Percentiles rank a stretch among this genome's conserved stretches.
phyloP scores from a whole-genome alignment of 805 yeast species.

The Tetrapisispora nanseiensis region DNA sequence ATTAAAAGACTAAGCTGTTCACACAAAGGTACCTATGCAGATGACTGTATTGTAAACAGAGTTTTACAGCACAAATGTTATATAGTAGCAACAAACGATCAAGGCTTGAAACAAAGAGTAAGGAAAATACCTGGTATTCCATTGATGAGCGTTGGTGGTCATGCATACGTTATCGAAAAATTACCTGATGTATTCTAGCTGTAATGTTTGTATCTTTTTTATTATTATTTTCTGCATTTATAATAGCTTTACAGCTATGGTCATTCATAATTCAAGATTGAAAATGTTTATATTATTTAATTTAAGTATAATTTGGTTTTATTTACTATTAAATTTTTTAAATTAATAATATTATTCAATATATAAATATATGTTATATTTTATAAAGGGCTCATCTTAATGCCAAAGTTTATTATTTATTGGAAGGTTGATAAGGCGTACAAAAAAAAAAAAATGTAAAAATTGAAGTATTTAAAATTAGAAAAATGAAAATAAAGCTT shows the following conservation, averaged over 20 bases:
- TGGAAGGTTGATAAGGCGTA: no score
- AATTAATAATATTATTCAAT: no score
- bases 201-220: not conserved
- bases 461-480: no score
- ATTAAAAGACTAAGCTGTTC: conserved; percentile 78
- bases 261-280: no score
- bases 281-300: no score
- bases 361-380: no score
- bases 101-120: conserved; percentile 85
- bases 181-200: conserved; percentile 80
- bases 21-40: conserved; percentile 96
- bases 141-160: conserved; percentile 91
- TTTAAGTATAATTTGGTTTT: not conserved
- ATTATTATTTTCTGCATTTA: not conserved
- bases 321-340: no score
- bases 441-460: no score
- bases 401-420: no score
- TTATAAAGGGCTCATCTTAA: no score
- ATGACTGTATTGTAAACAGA: conserved; percentile 89
- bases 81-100: conserved; percentile 97
- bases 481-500: no score
- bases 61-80: conserved; percentile 94
- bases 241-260: not conserved
- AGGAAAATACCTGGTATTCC: conserved; percentile 98
- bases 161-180: conserved; percentile 84